A percentile compares a stretch with the other conserved stretches of the same genome.
phyloP scores from a whole-genome alignment of 345 rosid species.

The Aquilaria sinensis region DNA sequence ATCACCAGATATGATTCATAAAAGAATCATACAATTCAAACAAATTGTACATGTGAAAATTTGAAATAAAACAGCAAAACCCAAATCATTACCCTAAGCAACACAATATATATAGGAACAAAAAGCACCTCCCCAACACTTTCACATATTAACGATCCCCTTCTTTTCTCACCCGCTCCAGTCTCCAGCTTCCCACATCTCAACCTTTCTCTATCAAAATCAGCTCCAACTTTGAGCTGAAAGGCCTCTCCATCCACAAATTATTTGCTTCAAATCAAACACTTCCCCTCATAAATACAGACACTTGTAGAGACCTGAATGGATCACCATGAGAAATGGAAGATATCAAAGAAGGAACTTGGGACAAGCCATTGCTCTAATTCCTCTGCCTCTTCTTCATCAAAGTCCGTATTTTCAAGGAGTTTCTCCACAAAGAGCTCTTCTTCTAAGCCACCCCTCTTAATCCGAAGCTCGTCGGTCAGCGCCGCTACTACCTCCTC shows the following conservation, averaged over 20 bases:
- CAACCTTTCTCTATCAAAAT: no score
- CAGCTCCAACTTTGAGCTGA: no score
- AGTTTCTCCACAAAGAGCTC: slow-evolving; percentile 69
- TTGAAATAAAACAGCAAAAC: slow-evolving; percentile 5
- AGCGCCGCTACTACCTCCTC: slow-evolving; percentile 14
- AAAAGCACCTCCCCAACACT: slow-evolving; percentile 15
- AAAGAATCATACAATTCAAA: background rate
- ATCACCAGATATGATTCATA: no score
- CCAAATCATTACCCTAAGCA: background rate
- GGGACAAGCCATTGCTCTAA: slow-evolving; percentile 26
- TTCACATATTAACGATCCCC: slow-evolving; percentile 13
- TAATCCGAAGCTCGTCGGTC: slow-evolving; percentile 55
- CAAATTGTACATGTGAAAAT: background rate
- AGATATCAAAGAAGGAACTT: slow-evolving; percentile 47
- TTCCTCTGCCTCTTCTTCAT: slow-evolving; percentile 20
- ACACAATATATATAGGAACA: slow-evolving; percentile 17
- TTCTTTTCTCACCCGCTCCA: background rate
- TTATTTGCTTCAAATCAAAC: no score
- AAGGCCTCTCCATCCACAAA: no score
- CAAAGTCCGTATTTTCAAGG: slow-evolving; percentile 45
- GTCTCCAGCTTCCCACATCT: background rate
- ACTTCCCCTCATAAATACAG: no score
- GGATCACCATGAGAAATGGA: slow-evolving; percentile 69
- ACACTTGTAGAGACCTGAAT: slow-evolving; percentile 19
- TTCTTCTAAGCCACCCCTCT: slow-evolving; percentile 52